Evolutionary conservation across 257 asterid genomes (phyloP), one percentile per base, ranked within the genome.

Genomic region (Lycium ferocissimum): DNA sequence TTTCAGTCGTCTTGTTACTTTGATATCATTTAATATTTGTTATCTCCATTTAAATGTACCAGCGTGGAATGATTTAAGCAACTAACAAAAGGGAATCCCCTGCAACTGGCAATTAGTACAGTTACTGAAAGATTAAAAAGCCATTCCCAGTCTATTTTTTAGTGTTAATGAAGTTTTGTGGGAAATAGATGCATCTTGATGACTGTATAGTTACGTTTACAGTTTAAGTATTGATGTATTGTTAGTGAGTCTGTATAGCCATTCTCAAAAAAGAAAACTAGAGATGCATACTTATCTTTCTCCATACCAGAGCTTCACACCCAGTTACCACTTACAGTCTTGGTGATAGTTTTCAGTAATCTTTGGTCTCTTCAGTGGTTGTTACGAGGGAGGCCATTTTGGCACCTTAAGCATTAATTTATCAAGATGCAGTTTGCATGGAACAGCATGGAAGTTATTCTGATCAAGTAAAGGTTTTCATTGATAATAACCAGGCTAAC

Each of bases 401-500:
- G 62, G 81, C 81, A 76, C 45, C 81, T 76, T 76, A 76, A 51
- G 22, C 47, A 14, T 70, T 76, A 63, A 22, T 76, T 76, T 51
- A 13, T 76, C 45, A 26, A 76, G 63, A 51, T 76, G 81, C 81
- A 20, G 61, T 47, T 73, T 47, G 43, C n/a, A 6, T 47, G 81
- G 45, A 76, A 76, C 58, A 13, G 0, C 47, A 76, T 49, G 81
- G 26, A 76, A 51, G 49, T 75, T 75, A 75, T 13, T 71, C 56
- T 40, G 53, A 49, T 76, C 51, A 26, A 26, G 33, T 26, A 26
- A 26, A 26, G 33, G 33, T 26, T 26, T 26, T 26, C 33, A 26
- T 26, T 26, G 33, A 26, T 26, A 26, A 26, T 26, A 26, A 26
- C 33, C 33, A 26, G 33, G 33, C 33, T 26, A 26, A 26, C 33